Evolutionary conservation across 495 filamentous ascomycete species (phyloP), one percentile per base, ranked within the genome.

Genomic region (Talaromyces adpressus): DNA sequence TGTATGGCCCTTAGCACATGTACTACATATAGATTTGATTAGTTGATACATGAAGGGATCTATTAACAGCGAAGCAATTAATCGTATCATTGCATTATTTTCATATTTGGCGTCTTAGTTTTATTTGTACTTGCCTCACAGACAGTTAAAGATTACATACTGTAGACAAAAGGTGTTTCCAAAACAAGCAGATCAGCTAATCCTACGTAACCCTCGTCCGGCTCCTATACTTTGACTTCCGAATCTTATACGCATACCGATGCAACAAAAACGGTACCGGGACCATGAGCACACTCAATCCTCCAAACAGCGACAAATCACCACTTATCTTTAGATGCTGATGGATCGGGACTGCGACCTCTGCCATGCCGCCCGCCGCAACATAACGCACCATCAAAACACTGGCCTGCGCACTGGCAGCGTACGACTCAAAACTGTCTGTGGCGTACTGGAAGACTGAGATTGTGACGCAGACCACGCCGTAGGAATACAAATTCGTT

Each of bases 221-320:
- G 22, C 7, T 52, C 22, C 49, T 20, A 52, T 52, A 23, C 49
- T 49, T 20, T 18, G 45, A 20, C 41, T 49, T 49, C 22, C 2
- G n/a, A 49, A 49, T 18, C 45, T 20, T 20, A 9, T 49, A 49
- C 16, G n/a, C 53, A 58, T 34, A 58, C 27, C 18, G 56, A 58
- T 58, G 29, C 14, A 58, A 12, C 29, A 85, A 73, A 68, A 80
- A 84, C 27, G 23, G 85, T 68, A 32, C 58, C 62, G 0, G 70
- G 7, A 54, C 51, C 51, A 54, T 29, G 25, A 54, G 45, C 6
- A 29, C 51, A 27, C 51, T 27, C 51, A 54, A 29, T 75, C 71
- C 51, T 11, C 51, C 84, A 61, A 86, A 57, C 6, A 87, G 78
- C 2, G 77, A 84, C 27, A 84, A 65, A 5, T 83, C 80, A 61